Percentiles rank a stretch among this genome's conserved stretches.
Evolutionary conservation across 306 rosid genomes (phyloP).

Genomic region (Cicer cuneatum): DNA sequence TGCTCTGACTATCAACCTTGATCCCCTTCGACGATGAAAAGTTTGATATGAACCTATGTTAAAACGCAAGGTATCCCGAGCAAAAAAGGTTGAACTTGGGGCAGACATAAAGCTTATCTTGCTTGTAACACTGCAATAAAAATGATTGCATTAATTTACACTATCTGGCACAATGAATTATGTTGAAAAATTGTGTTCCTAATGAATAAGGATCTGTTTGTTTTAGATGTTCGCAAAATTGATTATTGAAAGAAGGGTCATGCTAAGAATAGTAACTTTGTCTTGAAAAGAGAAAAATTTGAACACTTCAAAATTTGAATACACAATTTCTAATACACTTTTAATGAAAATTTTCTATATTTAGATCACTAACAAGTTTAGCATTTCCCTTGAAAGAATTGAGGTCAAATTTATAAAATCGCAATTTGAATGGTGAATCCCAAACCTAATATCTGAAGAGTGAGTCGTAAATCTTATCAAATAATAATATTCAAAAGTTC

Average conservation of each 20-base stretch:
- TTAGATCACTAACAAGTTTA: no score
- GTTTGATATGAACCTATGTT: slow-evolving; percentile 56
- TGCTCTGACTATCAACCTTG: slow-evolving; percentile 81
- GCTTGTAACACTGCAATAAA: slow-evolving; percentile 63
- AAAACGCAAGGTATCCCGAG: slow-evolving; percentile 62
- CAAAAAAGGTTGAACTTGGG: slow-evolving; percentile 64
- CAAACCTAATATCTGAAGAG: not conserved
- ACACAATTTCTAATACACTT: no score
- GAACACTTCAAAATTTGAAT: no score
- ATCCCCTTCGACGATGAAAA: slow-evolving; percentile 61
- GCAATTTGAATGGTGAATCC: no score
- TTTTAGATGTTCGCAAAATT: not conserved
- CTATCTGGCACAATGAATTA: slow-evolving; percentile 13
- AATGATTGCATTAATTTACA: slow-evolving; percentile 33
- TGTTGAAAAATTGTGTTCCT: not conserved
- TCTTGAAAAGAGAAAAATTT: no score
- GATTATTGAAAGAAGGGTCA: not conserved
- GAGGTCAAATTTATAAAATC: not conserved
- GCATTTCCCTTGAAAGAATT: not conserved
- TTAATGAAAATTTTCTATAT: no score
- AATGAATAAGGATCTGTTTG: not conserved
- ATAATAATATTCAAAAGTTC: not conserved
- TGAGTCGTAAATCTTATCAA: not conserved
- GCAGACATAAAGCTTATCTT: slow-evolving; percentile 62
- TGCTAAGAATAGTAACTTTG: no score